phyloP scores from a whole-genome alignment of 805 yeast genomes.

The Torulaspora microellipsoides region DNA sequence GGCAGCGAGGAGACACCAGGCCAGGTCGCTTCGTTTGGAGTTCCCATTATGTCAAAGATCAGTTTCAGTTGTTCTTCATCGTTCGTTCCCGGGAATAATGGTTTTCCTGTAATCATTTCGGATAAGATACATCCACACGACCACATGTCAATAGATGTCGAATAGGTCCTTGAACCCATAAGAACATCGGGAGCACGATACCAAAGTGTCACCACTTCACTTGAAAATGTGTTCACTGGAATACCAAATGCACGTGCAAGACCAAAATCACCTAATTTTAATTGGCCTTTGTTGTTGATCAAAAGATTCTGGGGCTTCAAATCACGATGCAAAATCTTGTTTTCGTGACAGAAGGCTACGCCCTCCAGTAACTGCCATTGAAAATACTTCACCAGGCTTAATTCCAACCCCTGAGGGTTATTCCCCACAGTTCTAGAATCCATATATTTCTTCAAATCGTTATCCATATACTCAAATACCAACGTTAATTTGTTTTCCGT shows the following conservation, averaged over 20 bases:
- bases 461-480: conserved; percentile 89
- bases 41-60: conserved; percentile 87
- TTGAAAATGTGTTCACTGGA: conserved; percentile 93
- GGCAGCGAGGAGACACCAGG: conserved; percentile 90
- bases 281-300: conserved; percentile 91
- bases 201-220: conserved; percentile 98
- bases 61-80: conserved; percentile 96
- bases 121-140: conserved; percentile 97
- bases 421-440: conserved; percentile 49
- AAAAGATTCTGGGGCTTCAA: conserved; percentile 93
- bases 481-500: conserved; percentile 91
- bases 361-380: conserved; percentile 91
- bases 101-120: conserved; percentile 94
- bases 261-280: conserved; percentile 90
- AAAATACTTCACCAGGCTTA: conserved; percentile 74
- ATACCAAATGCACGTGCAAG: conserved; percentile 97
- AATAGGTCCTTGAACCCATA: conserved; percentile 93
- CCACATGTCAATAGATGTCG: conserved; percentile 99
- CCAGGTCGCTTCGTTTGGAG: conserved; percentile 91
- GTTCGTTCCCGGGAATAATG: conserved; percentile 94
- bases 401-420: conserved; percentile 35
- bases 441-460: conserved; percentile 95
- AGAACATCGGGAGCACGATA: conserved; percentile 95
- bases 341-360: conserved; percentile 88
- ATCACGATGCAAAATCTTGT: conserved; percentile 91